Conservation (phyloP, 805 yeast genomes). For the Kurtzmaniella fragi region DNA sequence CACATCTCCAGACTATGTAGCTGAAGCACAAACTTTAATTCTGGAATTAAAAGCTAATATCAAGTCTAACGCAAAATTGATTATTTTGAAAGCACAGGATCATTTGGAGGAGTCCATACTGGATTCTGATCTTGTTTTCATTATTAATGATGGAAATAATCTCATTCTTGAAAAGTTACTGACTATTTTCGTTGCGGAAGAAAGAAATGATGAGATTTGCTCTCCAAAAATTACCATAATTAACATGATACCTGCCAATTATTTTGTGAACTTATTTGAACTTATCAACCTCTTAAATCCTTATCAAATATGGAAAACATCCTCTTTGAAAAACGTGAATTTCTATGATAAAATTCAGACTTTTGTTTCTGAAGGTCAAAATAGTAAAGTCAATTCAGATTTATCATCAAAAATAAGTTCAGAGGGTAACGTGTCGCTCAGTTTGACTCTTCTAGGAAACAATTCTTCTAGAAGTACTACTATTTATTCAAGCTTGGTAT, state of each 20-base stretch:
- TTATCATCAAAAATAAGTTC: background rate
- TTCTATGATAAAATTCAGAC: slow-evolving; percentile 19
- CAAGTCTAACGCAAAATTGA: background rate
- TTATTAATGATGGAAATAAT: slow-evolving; percentile 35
- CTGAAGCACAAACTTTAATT: background rate
- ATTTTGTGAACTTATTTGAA: slow-evolving; percentile 34
- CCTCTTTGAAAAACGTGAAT: slow-evolving; percentile 22
- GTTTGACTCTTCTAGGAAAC: background rate
- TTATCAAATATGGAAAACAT: slow-evolving; percentile 35
- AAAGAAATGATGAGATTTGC: slow-evolving; percentile 2
- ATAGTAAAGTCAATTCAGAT: slow-evolving; percentile 3
- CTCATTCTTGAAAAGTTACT: slow-evolving; percentile 21
- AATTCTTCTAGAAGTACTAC: slow-evolving; percentile 5
- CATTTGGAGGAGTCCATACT: slow-evolving; percentile 11
- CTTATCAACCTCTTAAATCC: slow-evolving; percentile 29
- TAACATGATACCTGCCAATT: slow-evolving; percentile 35
- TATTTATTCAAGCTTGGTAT: slow-evolving; percentile 18
- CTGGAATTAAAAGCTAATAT: background rate
- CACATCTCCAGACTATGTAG: background rate
- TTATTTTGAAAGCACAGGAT: background rate
- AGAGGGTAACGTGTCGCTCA: background rate
- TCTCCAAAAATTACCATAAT: slow-evolving; percentile 29
- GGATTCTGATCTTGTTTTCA: slow-evolving; percentile 24
- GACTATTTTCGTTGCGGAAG: slow-evolving; percentile 7
- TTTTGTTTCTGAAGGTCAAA: slow-evolving; percentile 23